Evolutionary conservation across 2,329 filamentous ascomycete species (phyloP), one percentile per base, ranked within the genome.

Genomic region (Aspergillus spinulosporus): DNA sequence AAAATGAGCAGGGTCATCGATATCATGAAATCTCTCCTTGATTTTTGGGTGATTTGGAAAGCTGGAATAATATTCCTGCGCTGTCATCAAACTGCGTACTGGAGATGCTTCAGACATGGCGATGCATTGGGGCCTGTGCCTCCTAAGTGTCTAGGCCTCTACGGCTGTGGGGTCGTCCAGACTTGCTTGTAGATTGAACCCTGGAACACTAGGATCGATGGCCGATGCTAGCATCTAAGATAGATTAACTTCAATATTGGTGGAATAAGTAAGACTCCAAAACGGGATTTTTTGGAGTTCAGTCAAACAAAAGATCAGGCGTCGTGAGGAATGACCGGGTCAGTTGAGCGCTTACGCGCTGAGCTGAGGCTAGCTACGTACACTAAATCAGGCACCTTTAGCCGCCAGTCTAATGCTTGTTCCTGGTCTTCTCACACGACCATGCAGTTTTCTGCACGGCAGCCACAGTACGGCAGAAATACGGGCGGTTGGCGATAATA

Each of bases 1-100:
- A 56, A 76, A 76, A 56, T 71, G 59, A 3, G 28, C 49, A 8
- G 65, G 56, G 21, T 75, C 66, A 39, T 78, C 75, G 21, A 77
- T 75, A 52, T 76, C 63, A 21, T 66, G 59, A 52, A 76, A 75
- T 42, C 64, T 68, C 11, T 62, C 51, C 29, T 44, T 53, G 5
- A 73, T 46, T 36, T 54, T 56, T 6, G 61, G 61, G 11, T 60
- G 57, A 7, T 21, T 51, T 8, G 56, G 53, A 29, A 72, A 62
- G 32, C 65, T 66, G 9, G 67, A 63, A 59, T 75, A 75, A 51
- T 74, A 74, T 39, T 69, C 63, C 11, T 60, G 56, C 3, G 71
- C 64, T 3, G 56, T 60, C 47, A 65, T 62, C 32, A 51, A 50
- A 36, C 44, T 55, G 37, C 34, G 52, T 11, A 54, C 40, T 49